Evolutionary conservation across 164 flowering plant genomes (phyloP).

Genomic region (Nymphaea colorata): DNA sequence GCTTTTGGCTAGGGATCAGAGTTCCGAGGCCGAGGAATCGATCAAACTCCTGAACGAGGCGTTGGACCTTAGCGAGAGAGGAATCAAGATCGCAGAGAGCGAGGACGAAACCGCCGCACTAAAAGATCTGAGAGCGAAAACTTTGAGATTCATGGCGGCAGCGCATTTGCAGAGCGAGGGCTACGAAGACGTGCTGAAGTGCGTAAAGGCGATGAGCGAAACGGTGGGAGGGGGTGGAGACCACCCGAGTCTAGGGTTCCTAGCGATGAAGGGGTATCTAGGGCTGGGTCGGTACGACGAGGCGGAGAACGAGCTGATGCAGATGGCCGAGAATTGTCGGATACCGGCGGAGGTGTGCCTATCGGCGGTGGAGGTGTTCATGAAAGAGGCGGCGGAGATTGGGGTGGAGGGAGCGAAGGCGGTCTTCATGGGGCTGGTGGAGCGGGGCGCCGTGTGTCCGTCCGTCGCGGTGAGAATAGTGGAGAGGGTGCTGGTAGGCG

Average conservation of each 20-base stretch:
- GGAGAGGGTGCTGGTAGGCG: conserved; percentile 33
- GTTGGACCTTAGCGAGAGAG: conserved; percentile 71
- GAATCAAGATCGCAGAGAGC: conserved; percentile 22
- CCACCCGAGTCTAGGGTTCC: conserved; percentile 66
- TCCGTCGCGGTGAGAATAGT: conserved; percentile 61
- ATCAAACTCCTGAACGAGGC: conserved; percentile 80
- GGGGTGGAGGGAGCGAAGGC: conserved; percentile 72
- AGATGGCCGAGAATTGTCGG: conserved; percentile 40
- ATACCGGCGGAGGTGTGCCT: conserved; percentile 28
- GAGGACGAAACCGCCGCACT: conserved; percentile 33
- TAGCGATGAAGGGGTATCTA: conserved; percentile 93
- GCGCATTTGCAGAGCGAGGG: conserved; percentile 72
- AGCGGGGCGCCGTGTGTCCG: conserved; percentile 72
- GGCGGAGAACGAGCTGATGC: conserved; percentile 90
- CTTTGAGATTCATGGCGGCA: conserved; percentile 78
- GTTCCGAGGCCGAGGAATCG: conserved; percentile 28
- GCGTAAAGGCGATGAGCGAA: conserved; percentile 76
- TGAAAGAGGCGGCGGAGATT: conserved; percentile 59
- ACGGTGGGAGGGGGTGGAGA: conserved; percentile 16
- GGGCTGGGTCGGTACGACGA: conserved; percentile 64
- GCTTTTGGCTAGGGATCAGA: conserved; percentile 24
- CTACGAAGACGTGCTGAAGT: conserved; percentile 79
- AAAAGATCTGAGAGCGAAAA: conserved; percentile 36
- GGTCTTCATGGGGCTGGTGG: conserved; percentile 65
- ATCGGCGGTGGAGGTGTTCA: conserved; percentile 74